Percentiles rank a stretch among this genome's conserved stretches.
Conservation (phyloP, 1,139 yeast species). For the Meyerozyma smithsonii region DNA sequence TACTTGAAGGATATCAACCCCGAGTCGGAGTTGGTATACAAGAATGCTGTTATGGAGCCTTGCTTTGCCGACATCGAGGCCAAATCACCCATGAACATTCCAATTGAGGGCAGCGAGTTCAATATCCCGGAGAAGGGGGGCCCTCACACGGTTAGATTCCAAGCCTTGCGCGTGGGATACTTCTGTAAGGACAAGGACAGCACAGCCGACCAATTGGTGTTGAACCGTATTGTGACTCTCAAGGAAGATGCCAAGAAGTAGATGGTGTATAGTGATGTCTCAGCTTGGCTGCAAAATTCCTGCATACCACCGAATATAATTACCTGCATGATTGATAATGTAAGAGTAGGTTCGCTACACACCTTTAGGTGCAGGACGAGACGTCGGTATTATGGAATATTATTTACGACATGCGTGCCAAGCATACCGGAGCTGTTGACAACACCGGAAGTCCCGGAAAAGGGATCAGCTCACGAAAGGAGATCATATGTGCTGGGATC, state of each 20-base stretch:
- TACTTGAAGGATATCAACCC: constrained; percentile 79
- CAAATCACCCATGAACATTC: constrained; percentile 75
- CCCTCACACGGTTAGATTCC: constrained; percentile 92
- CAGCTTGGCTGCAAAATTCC: neutral
- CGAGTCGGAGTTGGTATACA: constrained; percentile 65
- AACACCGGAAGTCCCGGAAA: too few species aligned
- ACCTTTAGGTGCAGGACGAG: too few species aligned
- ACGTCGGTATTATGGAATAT: too few species aligned
- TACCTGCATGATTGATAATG: too few species aligned
- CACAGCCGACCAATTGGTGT: constrained; percentile 51
- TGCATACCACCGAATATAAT: neutral
- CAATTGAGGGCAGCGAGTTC: constrained; percentile 62
- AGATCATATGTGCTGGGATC: too few species aligned
- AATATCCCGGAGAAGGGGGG: constrained; percentile 59
- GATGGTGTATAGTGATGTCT: neutral
- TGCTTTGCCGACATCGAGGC: constrained; percentile 65
- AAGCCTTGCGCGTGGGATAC: constrained; percentile 95
- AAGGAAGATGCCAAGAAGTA: constrained; percentile 63
- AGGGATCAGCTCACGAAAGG: too few species aligned
- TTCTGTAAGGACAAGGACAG: constrained; percentile 88
- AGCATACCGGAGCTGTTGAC: too few species aligned
- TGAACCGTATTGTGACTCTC: constrained; percentile 86
- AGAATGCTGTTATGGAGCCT: constrained; percentile 71
- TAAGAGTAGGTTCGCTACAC: too few species aligned
- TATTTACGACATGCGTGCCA: too few species aligned